These are phyloP conservation scores for Erysimum cheiranthoides DNA, from an alignment of 345 rosid species.

Conservation along the genomic window DNA sequence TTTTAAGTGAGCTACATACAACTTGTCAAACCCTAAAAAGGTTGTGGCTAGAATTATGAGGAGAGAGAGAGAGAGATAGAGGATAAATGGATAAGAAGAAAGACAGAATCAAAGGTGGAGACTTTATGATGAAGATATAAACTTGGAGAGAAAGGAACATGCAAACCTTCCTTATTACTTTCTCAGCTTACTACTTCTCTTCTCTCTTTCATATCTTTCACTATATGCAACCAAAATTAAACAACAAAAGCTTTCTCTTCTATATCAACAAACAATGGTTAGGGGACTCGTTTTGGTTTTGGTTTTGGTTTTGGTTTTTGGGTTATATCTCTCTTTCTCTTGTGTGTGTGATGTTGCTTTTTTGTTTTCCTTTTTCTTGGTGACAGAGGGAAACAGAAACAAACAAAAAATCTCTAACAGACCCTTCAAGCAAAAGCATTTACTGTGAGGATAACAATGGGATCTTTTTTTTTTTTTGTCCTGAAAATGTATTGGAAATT, in stretches of 20 bases:
- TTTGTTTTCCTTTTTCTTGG: constrained; percentile 31
- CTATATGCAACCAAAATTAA: constrained; percentile 19
- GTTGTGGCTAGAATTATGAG: constrained; percentile 38
- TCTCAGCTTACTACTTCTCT: constrained; percentile 25
- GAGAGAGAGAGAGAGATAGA: constrained; percentile 7
- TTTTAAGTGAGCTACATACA: constrained; percentile 33
- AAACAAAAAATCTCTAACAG: constrained; percentile 44
- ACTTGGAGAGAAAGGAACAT: constrained; percentile 44
- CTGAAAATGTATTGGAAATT: constrained; percentile 35
- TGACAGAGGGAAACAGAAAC: constrained; percentile 37
- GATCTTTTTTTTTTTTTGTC: constrained; percentile 8
- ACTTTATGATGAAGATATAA: constrained; percentile 44
- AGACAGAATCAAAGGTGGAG: constrained; percentile 51
- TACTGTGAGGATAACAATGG: constrained; percentile 45
- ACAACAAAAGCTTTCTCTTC: constrained; percentile 12
- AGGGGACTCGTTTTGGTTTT: background rate
- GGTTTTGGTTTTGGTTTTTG: constrained; percentile 25
- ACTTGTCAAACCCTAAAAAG: constrained; percentile 42
- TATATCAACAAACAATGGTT: constrained; percentile 24
- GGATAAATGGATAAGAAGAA: constrained; percentile 45
- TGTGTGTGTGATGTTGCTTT: constrained; percentile 12
- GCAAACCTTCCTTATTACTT: constrained; percentile 42
- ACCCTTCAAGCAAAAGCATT: constrained; percentile 44
- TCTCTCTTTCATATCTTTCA: constrained; percentile 34
- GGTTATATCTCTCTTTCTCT: constrained; percentile 29